phyloP scores from a whole-genome alignment of 73 alveolate species.

The Paramecium biaurelia region DNA sequence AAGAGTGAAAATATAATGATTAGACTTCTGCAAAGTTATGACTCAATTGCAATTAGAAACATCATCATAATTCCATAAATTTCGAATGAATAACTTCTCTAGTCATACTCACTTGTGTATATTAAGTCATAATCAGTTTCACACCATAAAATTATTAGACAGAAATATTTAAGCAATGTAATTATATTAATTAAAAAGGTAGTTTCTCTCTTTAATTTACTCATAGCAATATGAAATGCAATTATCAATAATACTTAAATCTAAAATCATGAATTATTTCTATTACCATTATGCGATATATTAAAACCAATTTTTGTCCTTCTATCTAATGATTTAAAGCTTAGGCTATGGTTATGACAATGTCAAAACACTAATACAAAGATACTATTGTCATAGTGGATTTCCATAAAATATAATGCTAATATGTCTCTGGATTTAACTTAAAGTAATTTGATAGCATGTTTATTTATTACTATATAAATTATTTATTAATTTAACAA shows the following conservation, averaged over 20 bases:
- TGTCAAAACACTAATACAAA: background rate
- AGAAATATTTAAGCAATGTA: background rate
- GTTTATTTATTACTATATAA: background rate
- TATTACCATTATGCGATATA: background rate
- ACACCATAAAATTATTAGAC: background rate
- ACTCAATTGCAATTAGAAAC: background rate
- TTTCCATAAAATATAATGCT: background rate
- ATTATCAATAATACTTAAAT: background rate
- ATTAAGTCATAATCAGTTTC: background rate
- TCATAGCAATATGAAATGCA: background rate
- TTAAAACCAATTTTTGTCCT: background rate
- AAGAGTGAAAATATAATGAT: background rate
- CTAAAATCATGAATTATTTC: background rate
- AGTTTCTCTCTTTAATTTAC: background rate
- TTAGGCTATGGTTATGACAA: background rate
- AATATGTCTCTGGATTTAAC: background rate
- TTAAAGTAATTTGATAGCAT: conserved; percentile 20
- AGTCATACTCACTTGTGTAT: background rate
- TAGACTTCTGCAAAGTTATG: background rate
- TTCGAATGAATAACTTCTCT: background rate
- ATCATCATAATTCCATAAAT: background rate
- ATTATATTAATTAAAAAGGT: background rate
- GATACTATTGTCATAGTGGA: background rate
- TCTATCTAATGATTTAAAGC: background rate
- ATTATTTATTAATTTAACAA: background rate